Conservation (phyloP, 2,329 filamentous ascomycete species). For the Colletotrichum falcatum region DNA sequence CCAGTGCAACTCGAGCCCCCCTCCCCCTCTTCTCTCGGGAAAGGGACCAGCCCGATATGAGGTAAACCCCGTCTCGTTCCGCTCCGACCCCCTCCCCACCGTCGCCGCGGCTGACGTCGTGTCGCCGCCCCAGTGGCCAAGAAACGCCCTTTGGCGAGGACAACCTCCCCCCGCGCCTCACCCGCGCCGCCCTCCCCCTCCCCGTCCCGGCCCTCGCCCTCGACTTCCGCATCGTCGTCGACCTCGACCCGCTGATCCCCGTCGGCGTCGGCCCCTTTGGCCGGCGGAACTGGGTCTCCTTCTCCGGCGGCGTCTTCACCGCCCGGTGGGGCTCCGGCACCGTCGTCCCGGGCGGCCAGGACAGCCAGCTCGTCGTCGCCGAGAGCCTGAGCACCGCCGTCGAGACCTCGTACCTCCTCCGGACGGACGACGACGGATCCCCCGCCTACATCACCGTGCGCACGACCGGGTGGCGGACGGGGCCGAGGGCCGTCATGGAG, state of each 20-base stretch:
- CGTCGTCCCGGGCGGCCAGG: constrained; percentile 56
- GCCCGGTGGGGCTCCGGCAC: constrained; percentile 62
- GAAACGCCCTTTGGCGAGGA: constrained; percentile 24
- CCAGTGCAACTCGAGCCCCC: background rate
- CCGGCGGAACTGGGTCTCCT: constrained; percentile 62
- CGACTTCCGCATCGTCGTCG: constrained; percentile 63
- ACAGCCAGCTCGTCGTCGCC: constrained; percentile 48
- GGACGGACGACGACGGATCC: constrained; percentile 59
- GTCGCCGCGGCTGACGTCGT: background rate
- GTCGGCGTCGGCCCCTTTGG: constrained; percentile 55
- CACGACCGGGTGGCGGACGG: constrained; percentile 61
- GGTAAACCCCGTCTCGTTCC: constrained; percentile 10
- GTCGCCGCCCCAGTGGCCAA: background rate
- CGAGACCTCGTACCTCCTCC: constrained; percentile 62
- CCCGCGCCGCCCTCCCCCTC: constrained; percentile 57
- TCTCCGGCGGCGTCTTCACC: constrained; percentile 60
- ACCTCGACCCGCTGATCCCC: constrained; percentile 56
- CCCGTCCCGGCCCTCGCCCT: constrained; percentile 61
- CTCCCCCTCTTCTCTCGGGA: too few species aligned
- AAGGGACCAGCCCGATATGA: constrained; percentile 21
- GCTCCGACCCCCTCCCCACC: background rate
- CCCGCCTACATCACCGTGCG: constrained; percentile 52
- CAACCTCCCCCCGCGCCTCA: constrained; percentile 49
- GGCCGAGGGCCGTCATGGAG: constrained; percentile 58
- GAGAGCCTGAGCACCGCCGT: constrained; percentile 49